Evolutionary conservation across 805 yeast genomes (phyloP).

Genomic region (Saturnispora kantuleensis): DNA sequence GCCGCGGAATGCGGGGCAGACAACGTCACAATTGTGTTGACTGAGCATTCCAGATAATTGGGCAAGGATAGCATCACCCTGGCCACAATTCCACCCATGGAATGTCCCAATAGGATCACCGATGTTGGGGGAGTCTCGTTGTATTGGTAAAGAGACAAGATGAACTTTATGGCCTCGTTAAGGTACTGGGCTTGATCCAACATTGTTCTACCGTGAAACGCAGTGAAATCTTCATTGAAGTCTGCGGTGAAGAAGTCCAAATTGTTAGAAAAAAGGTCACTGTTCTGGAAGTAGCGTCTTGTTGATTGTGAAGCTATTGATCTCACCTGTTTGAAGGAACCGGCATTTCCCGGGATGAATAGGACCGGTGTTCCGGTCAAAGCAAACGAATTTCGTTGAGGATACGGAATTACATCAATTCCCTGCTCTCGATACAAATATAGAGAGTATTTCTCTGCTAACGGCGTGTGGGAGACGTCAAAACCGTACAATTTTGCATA

Average conservation of each 20-base stretch:
- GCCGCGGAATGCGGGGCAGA: conserved; percentile 91
- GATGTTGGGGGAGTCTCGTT: conserved; percentile 32
- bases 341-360: conserved; percentile 97
- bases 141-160: conserved; percentile 53
- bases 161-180: conserved; percentile 77
- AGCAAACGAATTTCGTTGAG: conserved; percentile 17
- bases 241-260: conserved; percentile 87
- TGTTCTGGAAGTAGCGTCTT: conserved; percentile 31
- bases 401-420: conserved; percentile 45
- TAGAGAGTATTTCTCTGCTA: conserved; percentile 75
- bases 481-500: conserved; percentile 69
- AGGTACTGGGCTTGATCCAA: conserved; percentile 88
- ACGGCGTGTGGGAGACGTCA: conserved; percentile 56
- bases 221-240: conserved; percentile 92
- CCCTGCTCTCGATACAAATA: conserved; percentile 82
- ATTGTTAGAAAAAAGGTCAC: conserved; percentile 30
- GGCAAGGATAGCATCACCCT: conserved; percentile 74
- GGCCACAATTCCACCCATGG: conserved; percentile 97
- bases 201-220: conserved; percentile 90
- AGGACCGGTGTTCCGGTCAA: conserved; percentile 75
- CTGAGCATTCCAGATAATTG: conserved; percentile 59
- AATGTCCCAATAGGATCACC: conserved; percentile 77
- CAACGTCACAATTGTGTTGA: conserved; percentile 75
- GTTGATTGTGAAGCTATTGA: conserved; percentile 85
- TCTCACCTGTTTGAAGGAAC: conserved; percentile 80